phyloP scores from a whole-genome alignment of 2,329 filamentous ascomycete species.

The Colletotrichum sp. region DNA sequence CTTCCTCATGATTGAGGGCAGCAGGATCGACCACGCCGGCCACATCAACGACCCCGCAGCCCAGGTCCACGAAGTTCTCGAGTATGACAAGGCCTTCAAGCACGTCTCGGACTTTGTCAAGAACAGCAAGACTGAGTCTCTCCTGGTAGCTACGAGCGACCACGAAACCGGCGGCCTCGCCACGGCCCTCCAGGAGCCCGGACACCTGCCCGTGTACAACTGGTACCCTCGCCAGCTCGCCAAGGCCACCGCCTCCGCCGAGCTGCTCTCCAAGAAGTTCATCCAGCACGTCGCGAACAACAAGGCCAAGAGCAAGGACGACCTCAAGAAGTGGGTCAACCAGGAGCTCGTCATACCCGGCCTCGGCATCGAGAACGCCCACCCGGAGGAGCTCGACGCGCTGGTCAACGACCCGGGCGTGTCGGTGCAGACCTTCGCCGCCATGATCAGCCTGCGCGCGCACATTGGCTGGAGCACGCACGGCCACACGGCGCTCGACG shows the following conservation, averaged over 20 bases:
- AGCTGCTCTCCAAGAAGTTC: conserved; percentile 71
- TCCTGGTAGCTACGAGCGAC: conserved; percentile 90
- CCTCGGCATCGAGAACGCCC: conserved; percentile 79
- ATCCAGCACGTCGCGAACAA: conserved; percentile 57
- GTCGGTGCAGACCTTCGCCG: conserved; percentile 69
- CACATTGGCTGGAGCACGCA: conserved; percentile 95
- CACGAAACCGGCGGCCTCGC: conserved; percentile 94
- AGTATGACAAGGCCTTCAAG: conserved; percentile 87
- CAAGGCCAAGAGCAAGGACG: conserved; percentile 33
- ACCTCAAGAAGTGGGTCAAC: conserved; percentile 69
- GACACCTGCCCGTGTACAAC: conserved; percentile 60
- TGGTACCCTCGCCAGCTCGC: conserved; percentile 87
- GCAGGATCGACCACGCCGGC: conserved; percentile 93
- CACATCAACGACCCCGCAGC: conserved; percentile 84
- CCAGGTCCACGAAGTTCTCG: conserved; percentile 91
- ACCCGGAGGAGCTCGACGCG: conserved; percentile 70
- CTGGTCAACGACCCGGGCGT: conserved; percentile 64
- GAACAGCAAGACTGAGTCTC: conserved; percentile 71
- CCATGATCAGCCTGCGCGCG: conserved; percentile 86
- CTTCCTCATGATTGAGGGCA: conserved; percentile 98
- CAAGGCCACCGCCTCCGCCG: conserved; percentile 76
- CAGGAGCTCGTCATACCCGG: conserved; percentile 69
- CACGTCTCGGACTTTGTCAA: conserved; percentile 86
- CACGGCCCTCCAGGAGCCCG: conserved; percentile 71
- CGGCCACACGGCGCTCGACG: conserved; percentile 91